Base-by-base conservation (phyloP, 192 early-diverging fungal genomes). In the Mortierella hygrophila region DNA sequence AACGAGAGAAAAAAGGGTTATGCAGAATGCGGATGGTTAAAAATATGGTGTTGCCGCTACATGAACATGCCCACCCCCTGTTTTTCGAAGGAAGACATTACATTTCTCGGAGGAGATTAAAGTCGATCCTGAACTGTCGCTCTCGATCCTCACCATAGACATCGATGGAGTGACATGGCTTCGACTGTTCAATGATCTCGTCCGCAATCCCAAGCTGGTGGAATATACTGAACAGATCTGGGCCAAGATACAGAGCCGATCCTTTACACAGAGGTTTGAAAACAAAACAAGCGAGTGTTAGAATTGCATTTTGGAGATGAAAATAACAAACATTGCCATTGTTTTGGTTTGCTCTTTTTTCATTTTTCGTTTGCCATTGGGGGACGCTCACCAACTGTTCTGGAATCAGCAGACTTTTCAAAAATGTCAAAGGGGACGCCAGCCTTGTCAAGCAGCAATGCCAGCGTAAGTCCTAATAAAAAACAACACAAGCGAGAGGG, bases 161-260 rank as follows among this genome's bases (percentile, higher is more conserved):
- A 13, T 65, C 60, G 11, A 65, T 65, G 60, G 60, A 65, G 29
- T 65, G 60, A 32, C 60, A 65, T 32, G 60, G 60, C 60, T 65
- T 65, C 29, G 60, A 65, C 29, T 65, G 60, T 32, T 65, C 60
- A 65, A 65, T 65, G 10, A 65, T 65, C n/a, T 65, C 60, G 7
- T 65, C 11, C 4, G 60, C 60, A 13, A 65, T 32, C 29, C 60
- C 60, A 32, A 65, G 60, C 29, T 65, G 60, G 60, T 65, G 60
- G 15, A 65, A 65, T 1, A 65, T 32, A 13, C 60, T 65, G 60
- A 65, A 65, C 60, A 65, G 29, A 32, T 65, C 60, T 32, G 60
- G 60, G 29, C 60, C 60, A 10, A 65, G 26, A 15, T 65, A 65
- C 60, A 65, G 13, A 11, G 60, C 60, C 60, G 60, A 65, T 32